A percentile compares a stretch with the other conserved stretches of the same genome.
These are phyloP conservation scores for Hemileccinum rubropunctum DNA, from an alignment of 768 basidiomycete genomes.

Conservation along the genomic window DNA sequence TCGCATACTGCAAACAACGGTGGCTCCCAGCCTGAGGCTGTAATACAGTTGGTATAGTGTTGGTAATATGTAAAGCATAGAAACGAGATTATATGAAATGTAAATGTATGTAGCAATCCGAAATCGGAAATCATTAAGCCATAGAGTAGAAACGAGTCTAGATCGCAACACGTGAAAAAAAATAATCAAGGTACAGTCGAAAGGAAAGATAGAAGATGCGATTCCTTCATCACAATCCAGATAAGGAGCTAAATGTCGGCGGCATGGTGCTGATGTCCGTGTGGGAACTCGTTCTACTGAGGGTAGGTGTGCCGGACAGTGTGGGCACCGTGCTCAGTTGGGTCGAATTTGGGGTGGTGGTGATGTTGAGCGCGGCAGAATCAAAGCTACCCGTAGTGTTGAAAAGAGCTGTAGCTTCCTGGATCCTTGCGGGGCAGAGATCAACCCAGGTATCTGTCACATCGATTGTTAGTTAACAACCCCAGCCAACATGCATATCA, in stretches of 20 bases:
- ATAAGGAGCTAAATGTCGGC: constrained; percentile 9
- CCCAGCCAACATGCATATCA: neutral
- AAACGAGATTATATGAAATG: neutral
- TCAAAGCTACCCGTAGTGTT: constrained; percentile 18
- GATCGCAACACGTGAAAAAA: neutral
- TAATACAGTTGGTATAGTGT: neutral
- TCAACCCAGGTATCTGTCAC: constrained; percentile 19
- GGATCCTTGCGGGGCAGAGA: constrained; percentile 18
- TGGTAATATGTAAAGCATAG: no score
- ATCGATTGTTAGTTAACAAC: neutral
- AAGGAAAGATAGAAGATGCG: neutral
- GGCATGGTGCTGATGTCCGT: constrained; percentile 20
- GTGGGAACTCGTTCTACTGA: constrained; percentile 5
- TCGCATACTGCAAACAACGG: neutral
- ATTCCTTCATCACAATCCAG: neutral
- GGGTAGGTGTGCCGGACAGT: neutral
- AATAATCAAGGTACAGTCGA: neutral
- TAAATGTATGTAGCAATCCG: neutral
- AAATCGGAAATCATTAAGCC: neutral
- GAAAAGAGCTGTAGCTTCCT: constrained; percentile 18
- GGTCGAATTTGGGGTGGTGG: neutral
- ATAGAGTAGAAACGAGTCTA: neutral
- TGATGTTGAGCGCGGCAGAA: constrained; percentile 8
- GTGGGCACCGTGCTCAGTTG: neutral
- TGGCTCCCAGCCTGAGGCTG: neutral